phyloP scores from a whole-genome alignment of 2,329 filamentous ascomycete genomes.

The Apiospora arundinis region DNA sequence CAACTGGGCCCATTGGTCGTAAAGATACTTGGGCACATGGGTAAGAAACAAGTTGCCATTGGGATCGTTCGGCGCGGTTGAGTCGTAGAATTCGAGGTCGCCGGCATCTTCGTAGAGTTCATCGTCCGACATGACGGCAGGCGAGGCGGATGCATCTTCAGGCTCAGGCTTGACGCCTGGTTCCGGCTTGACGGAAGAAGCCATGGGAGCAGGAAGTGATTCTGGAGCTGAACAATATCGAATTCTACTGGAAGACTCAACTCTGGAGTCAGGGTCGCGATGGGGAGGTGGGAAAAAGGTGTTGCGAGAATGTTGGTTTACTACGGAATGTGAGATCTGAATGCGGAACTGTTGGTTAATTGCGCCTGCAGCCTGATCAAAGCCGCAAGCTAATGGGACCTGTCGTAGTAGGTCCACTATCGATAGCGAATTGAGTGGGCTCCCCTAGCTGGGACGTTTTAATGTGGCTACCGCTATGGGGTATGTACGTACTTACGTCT shows the following conservation, averaged over 20 bases:
- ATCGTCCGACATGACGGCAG: slow-evolving; percentile 62
- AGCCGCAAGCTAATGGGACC: too few species aligned
- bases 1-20: slow-evolving; percentile 78
- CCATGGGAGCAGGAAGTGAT: not conserved
- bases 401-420: too few species aligned
- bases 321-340: too few species aligned
- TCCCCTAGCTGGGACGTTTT: too few species aligned
- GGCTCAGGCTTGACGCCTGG: slow-evolving; percentile 57
- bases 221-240: not conserved
- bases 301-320: not conserved
- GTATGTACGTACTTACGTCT: too few species aligned
- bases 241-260: not conserved
- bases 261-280: not conserved
- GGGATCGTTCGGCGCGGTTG: slow-evolving; percentile 44
- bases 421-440: too few species aligned
- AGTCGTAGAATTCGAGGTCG: slow-evolving; percentile 63
- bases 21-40: slow-evolving; percentile 79
- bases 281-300: not conserved
- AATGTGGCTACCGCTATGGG: too few species aligned
- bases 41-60: slow-evolving; percentile 70
- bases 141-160: slow-evolving; percentile 48
- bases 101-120: slow-evolving; percentile 69
- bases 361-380: too few species aligned
- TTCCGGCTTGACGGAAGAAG: slow-evolving; percentile 37
- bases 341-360: too few species aligned